Base-by-base conservation (phyloP, 331 rosid genomes). In the Rosa hybrid region DNA sequence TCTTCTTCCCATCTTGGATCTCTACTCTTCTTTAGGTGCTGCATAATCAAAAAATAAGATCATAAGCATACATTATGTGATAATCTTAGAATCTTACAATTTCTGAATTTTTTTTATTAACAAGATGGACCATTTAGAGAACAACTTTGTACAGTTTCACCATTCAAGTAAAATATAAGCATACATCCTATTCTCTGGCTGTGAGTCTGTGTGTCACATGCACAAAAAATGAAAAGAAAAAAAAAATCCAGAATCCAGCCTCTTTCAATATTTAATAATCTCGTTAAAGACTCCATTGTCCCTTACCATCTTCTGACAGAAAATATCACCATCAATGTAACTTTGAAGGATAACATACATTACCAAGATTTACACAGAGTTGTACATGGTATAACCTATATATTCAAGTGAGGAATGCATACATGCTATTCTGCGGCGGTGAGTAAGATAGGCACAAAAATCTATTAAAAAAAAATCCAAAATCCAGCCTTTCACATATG, bases 1-100 rank as follows among this genome's bases (percentile, higher is more conserved):
- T 94, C 95, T 73, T 94, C 97, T 44, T 86, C 97, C 98, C 98
- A 94, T 68, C 97, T 89, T 17, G 98, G 98, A 86, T 94, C 97
- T 83, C 95, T 90, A 82, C 78, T 92, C 85, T 91, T 94, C 81
- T 91, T 94, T 75, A 94, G n/a, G 25, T 6, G 80, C 97, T 94
- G 77, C 54, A 88, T 62, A 59, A 78, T 77, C 46, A 14, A 14
- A 68, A 72, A 68, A 72, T 17, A 68, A 75, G 74, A 50, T 75
- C 6, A 18, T 65, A 14, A 65, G 20, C 68, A 59, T 39, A 59
- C 7, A 60, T 8, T 34, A 49, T 4, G 11, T 30, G 51, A 42
- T 30, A 16, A 74, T 18, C 50, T 18, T 3, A 74, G 5, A 74
- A 74, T 20, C 7, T 30, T 12, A 39, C 0, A 54, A 34, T n/a